Evolutionary conservation across 225 moss, liverwort and hornwort species (phyloP).

Genomic region (Rhytidiadelphus loreus): DNA sequence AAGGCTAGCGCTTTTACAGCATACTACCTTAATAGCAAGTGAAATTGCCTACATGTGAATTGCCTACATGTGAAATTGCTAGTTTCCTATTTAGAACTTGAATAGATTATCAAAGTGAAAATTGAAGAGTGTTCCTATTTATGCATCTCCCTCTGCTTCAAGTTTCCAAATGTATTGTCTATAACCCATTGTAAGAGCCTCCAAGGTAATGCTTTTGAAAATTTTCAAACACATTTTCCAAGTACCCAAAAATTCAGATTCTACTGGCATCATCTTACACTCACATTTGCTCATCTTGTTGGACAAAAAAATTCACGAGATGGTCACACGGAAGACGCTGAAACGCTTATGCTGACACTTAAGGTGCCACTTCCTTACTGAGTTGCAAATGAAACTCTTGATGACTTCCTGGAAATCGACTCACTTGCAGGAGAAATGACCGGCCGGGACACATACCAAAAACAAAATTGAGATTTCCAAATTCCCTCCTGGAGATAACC

Average conservation of each 20-base stretch:
- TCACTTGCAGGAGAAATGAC: not conserved
- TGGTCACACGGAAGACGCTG: not conserved
- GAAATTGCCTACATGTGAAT: no score
- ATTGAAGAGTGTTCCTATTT: not conserved
- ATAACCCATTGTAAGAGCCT: not conserved
- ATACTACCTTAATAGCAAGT: no score
- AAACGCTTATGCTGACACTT: no score
- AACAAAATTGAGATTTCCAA: not conserved
- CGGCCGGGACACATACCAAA: not conserved
- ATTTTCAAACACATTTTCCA: not conserved
- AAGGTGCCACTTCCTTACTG: not conserved
- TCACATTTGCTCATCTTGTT: not conserved
- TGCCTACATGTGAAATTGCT: not conserved
- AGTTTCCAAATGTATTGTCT: not conserved
- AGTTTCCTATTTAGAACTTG: not conserved
- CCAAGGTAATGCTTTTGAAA: not conserved
- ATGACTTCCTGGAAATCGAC: not conserved
- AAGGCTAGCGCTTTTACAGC: no score
- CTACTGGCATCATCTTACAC: not conserved
- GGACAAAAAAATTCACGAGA: no score
- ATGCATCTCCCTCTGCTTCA: not conserved
- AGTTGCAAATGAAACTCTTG: not conserved
- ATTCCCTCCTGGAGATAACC: not conserved
- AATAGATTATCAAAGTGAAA: not conserved
- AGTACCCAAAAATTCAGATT: not conserved